Percentiles rank a stretch among this genome's conserved stretches.
Evolutionary conservation across 305 asterid genomes (phyloP).

Genomic region (Euphrasia arctica): DNA sequence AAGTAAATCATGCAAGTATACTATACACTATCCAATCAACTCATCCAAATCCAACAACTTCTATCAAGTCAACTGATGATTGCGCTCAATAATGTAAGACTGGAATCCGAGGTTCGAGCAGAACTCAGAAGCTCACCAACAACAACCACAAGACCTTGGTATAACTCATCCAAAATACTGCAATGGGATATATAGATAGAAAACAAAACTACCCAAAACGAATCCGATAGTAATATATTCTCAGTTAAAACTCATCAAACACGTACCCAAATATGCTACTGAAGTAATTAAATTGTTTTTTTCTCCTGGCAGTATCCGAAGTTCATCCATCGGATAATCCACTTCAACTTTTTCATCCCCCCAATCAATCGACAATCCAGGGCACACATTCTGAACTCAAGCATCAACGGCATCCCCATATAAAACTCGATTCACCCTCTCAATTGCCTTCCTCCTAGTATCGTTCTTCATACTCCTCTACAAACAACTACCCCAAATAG

Average conservation of each 20-base stretch:
- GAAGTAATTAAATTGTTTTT: slow-evolving; percentile 32
- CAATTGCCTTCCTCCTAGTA: slow-evolving; percentile 52
- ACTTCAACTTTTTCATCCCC: slow-evolving; percentile 63
- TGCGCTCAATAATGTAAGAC: too few relatives aligned
- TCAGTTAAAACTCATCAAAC: background rate
- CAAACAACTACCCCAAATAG: slow-evolving; percentile 67
- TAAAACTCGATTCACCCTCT: slow-evolving; percentile 40
- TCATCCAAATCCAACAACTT: too few relatives aligned
- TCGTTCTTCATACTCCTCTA: slow-evolving; percentile 95
- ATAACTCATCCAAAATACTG: background rate
- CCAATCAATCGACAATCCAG: slow-evolving; percentile 91
- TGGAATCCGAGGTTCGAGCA: too few relatives aligned
- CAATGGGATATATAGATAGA: background rate
- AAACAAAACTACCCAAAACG: slow-evolving; percentile 8
- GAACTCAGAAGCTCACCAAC: background rate
- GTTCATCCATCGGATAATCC: slow-evolving; percentile 96
- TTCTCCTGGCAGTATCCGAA: slow-evolving; percentile 33
- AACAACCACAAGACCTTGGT: background rate
- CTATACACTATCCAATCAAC: too few relatives aligned
- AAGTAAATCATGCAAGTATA: too few relatives aligned
- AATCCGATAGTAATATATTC: background rate
- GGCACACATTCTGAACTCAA: slow-evolving; percentile 93
- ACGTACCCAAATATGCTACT: slow-evolving; percentile 4
- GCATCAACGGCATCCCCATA: slow-evolving; percentile 90
- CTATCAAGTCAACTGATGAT: too few relatives aligned